A percentile compares a stretch with the other conserved stretches of the same genome.
Conservation (phyloP, 2,329 filamentous ascomycete species). For the Teratosphaeriaceae sp. region DNA sequence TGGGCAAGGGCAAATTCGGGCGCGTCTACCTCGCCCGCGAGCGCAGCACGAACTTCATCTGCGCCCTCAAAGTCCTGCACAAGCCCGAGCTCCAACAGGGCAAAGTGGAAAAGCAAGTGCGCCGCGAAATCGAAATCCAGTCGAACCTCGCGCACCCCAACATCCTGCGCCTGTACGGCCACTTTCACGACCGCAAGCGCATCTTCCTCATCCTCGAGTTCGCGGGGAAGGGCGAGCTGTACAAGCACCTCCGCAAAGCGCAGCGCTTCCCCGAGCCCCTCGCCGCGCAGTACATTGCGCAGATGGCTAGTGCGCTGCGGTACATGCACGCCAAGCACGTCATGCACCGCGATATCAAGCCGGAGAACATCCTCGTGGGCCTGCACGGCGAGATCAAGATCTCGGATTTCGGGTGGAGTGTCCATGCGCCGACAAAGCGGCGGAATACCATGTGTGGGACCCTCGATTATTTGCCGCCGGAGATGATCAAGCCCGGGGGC, state of each 20-base stretch:
- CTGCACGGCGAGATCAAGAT: slow-evolving; percentile 99
- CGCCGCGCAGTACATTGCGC: slow-evolving; percentile 78
- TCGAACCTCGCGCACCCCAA: slow-evolving; percentile 81
- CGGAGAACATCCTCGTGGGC: slow-evolving; percentile 92
- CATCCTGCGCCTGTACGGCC: slow-evolving; percentile 74
- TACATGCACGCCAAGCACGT: slow-evolving; percentile 96
- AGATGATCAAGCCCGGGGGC: slow-evolving; percentile 93
- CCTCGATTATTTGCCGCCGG: slow-evolving; percentile 94
- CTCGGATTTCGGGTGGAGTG: slow-evolving; percentile 96
- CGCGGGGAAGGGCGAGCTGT: slow-evolving; percentile 77
- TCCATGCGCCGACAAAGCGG: slow-evolving; percentile 91
- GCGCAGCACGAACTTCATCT: slow-evolving; percentile 72
- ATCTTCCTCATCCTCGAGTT: slow-evolving; percentile 86
- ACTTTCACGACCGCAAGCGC: slow-evolving; percentile 84
- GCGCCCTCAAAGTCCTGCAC: slow-evolving; percentile 79
- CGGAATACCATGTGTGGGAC: slow-evolving; percentile 95
- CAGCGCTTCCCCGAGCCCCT: slow-evolving; percentile 79
- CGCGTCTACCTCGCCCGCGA: slow-evolving; percentile 80
- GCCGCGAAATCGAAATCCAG: slow-evolving; percentile 85
- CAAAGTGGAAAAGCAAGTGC: slow-evolving; percentile 78
- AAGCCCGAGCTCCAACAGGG: slow-evolving; percentile 76
- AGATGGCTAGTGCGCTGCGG: slow-evolving; percentile 82
- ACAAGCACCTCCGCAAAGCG: slow-evolving; percentile 77
- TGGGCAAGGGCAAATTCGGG: slow-evolving; percentile 84
- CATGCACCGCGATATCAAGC: slow-evolving; percentile 96